These are phyloP conservation scores for Rubus parviflorus DNA, from an alignment of 306 rosid species.

Conservation along the genomic window DNA sequence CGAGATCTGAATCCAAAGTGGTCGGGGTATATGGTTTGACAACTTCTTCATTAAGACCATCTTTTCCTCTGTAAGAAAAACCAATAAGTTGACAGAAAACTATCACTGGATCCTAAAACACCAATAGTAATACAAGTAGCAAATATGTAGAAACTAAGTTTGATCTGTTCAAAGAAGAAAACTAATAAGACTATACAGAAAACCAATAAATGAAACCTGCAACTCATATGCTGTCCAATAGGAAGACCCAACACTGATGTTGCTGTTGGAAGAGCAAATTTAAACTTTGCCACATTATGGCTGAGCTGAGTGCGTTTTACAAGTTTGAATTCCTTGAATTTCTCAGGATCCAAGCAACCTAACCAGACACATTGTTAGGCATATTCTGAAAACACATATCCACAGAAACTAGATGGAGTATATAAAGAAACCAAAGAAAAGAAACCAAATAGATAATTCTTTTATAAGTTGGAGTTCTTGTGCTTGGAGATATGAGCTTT, in stretches of 20 bases:
- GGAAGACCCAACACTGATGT: constrained; percentile 77
- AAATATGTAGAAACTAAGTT: not conserved
- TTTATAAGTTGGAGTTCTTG: too few species aligned
- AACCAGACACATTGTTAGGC: constrained; percentile 12
- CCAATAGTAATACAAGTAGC: not conserved
- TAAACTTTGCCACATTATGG: constrained; percentile 58
- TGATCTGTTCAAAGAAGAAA: not conserved
- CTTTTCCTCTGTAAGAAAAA: constrained; percentile 53
- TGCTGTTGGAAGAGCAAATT: constrained; percentile 62
- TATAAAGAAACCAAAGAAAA: not conserved
- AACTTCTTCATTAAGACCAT: constrained; percentile 56
- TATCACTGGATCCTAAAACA: not conserved
- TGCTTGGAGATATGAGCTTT: not conserved
- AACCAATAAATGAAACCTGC: constrained; percentile 42
- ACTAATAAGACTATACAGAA: not conserved
- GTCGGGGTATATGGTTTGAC: constrained; percentile 74
- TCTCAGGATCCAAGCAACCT: constrained; percentile 63
- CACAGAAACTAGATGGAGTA: not conserved
- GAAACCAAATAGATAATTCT: too few species aligned
- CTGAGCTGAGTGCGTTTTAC: constrained; percentile 55
- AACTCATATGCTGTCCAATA: constrained; percentile 66
- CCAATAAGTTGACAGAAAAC: not conserved
- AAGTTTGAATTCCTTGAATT: constrained; percentile 62
- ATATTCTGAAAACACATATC: not conserved
- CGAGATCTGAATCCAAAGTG: constrained; percentile 71